These are phyloP conservation scores for Darksidea phi DNA, from an alignment of 495 filamentous ascomycete genomes.

Conservation along the genomic window DNA sequence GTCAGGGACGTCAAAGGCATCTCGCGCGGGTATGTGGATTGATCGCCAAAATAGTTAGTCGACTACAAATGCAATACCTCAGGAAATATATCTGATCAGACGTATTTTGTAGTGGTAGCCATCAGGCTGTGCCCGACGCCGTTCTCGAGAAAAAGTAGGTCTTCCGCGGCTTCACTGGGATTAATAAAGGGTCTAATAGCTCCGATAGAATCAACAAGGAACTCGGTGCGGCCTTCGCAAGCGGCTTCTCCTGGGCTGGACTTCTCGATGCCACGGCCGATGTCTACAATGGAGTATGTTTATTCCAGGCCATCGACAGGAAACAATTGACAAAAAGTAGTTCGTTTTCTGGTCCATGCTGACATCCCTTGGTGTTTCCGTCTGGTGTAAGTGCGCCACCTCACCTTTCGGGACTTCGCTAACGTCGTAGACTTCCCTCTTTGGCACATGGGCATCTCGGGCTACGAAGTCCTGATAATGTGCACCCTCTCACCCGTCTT, in stretches of 20 bases:
- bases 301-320: not conserved
- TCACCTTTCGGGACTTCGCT: not conserved
- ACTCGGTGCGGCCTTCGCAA: conserved; percentile 65
- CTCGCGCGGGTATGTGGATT: conserved; percentile 98
- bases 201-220: conserved; percentile 70
- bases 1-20: conserved; percentile 84
- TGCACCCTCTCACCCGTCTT: conserved; percentile 77
- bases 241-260: conserved; percentile 69
- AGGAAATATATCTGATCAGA: conserved; percentile 26
- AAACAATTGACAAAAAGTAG: conserved; percentile 47
- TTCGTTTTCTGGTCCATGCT: conserved; percentile 95
- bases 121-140: conserved; percentile 66
- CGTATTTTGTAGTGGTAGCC: conserved; percentile 41
- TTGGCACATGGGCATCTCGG: conserved; percentile 99
- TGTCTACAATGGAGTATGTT: conserved; percentile 84
- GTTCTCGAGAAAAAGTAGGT: conserved; percentile 87
- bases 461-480: conserved; percentile 88
- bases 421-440: conserved; percentile 75
- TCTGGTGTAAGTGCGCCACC: conserved; percentile 78
- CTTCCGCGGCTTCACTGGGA: not conserved
- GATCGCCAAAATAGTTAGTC: conserved; percentile 83
- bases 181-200: conserved; percentile 3
- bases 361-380: conserved; percentile 79
- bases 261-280: conserved; percentile 81
- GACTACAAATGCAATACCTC: conserved; percentile 29